phyloP scores from a whole-genome alignment of 345 rosid genomes.

The Hevea brasiliensis region DNA sequence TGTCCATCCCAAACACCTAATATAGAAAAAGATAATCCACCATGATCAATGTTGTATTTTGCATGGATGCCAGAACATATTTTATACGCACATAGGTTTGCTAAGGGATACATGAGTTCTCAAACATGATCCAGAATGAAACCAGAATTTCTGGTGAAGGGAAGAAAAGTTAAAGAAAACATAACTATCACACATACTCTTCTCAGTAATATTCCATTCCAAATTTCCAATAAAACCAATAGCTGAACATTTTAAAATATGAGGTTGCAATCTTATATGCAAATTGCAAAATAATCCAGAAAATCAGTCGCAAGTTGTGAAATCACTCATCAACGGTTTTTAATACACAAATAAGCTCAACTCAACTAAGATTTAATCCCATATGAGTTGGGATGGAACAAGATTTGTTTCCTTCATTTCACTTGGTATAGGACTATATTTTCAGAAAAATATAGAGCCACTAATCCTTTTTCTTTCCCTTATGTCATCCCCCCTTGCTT shows the following conservation, averaged over 20 bases:
- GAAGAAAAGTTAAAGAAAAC: not conserved
- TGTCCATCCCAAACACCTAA: slow-evolving; percentile 69
- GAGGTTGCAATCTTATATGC: too few relatives aligned
- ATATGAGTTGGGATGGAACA: too few relatives aligned
- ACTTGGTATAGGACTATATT: too few relatives aligned
- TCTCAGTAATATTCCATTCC: not conserved
- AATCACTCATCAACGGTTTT: not conserved
- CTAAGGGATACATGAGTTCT: not conserved
- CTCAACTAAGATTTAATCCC: too few relatives aligned
- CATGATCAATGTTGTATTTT: not conserved
- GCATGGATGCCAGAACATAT: too few relatives aligned
- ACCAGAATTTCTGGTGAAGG: not conserved
- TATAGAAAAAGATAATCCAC: not conserved
- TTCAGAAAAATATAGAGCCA: too few relatives aligned
- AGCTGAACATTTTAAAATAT: not conserved
- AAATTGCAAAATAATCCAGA: too few relatives aligned
- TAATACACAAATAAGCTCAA: not conserved
- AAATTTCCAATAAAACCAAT: not conserved
- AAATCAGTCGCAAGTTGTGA: not conserved
- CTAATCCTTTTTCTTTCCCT: too few relatives aligned
- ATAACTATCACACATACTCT: not conserved
- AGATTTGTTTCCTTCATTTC: too few relatives aligned
- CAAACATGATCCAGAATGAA: not conserved
- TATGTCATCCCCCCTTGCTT: too few relatives aligned
- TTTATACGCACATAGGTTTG: not conserved